A percentile compares a stretch with the other conserved stretches of the same genome.
phyloP scores from a whole-genome alignment of 495 filamentous ascomycete genomes.

The Trichoderma virens region DNA sequence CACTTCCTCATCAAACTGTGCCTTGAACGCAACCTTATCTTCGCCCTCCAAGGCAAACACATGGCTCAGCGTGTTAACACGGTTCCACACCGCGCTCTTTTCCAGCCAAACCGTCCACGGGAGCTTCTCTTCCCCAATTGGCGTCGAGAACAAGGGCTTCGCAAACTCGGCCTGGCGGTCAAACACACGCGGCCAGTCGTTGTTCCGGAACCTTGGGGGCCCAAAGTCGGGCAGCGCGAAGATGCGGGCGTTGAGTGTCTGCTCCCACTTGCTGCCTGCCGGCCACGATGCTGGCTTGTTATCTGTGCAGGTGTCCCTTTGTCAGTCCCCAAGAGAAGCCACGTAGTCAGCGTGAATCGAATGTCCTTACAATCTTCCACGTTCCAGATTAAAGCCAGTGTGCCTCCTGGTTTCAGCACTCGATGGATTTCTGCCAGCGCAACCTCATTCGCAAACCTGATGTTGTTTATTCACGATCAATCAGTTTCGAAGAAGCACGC shows the following conservation, averaged over 20 bases:
- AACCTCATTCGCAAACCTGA: constrained; percentile 52
- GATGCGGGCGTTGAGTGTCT: constrained; percentile 43
- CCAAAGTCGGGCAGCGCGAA: constrained; percentile 37
- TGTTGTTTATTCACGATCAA: not conserved
- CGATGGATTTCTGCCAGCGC: constrained; percentile 52
- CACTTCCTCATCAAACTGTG: constrained; percentile 35
- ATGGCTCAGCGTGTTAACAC: constrained; percentile 52
- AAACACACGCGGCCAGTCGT: constrained; percentile 45
- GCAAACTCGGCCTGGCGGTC: constrained; percentile 35
- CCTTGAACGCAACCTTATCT: constrained; percentile 38
- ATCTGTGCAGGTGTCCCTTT: constrained; percentile 20
- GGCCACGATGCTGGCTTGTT: constrained; percentile 42
- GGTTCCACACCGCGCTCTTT: constrained; percentile 46
- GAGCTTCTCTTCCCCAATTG: constrained; percentile 27
- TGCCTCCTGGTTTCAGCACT: constrained; percentile 42
- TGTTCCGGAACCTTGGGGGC: constrained; percentile 49
- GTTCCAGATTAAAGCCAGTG: constrained; percentile 58
- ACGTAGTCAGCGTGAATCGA: constrained; percentile 6
- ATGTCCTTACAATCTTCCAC: constrained; percentile 50
- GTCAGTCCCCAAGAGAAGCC: not conserved
- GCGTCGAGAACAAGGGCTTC: constrained; percentile 45
- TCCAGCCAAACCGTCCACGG: constrained; percentile 41
- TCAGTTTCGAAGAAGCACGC: too few relatives aligned
- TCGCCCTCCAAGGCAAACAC: constrained; percentile 46
- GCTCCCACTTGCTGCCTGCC: constrained; percentile 45